Base-by-base conservation (phyloP, 2,329 filamentous ascomycete genomes). In the Cordyceps cateniannulata region DNA sequence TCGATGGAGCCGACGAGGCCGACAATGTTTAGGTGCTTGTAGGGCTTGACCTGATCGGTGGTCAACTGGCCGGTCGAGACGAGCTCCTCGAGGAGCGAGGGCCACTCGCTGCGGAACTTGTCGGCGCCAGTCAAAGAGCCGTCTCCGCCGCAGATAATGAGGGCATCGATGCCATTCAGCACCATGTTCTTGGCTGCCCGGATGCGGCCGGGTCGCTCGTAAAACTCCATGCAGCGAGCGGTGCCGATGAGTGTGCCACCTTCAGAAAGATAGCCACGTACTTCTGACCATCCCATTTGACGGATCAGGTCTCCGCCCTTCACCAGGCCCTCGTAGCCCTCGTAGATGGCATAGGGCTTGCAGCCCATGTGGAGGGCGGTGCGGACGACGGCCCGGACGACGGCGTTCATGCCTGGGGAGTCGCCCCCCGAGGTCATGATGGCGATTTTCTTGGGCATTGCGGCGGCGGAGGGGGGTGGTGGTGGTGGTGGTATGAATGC, bases 91-190 rank as follows among this genome's bases (percentile, higher is more conserved):
- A 99, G 75, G 65, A 99, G 81, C 48, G 89, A 86, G 3, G 93
- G 91, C 95, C 95, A 99, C 73, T 99, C 95, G 55, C 84, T 80
- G 64, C 95, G 86, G 78, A 99, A 98, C 70, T 86, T 88, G 79
- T 99, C 95, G 59, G 95, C 95, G 71, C 95, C 95, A 12, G 95
- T 99, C 70, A 99, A 83, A 66, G 91, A 96, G 64, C 95, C 95
- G 73, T 99, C 95, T 78, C 95, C 95, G 73, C 95, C 95, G 74
- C 93, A 98, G 72, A 99, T 96, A 69, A 99, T 89, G 68, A 99
- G 81, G 59, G 95, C 95, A 72, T 99, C 92, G 66, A 99, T 98
- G 71, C 95, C 95, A 67, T 91, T 86, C 63, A 91, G 75, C 47
- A 99, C 85, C 86, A 99, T 88, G 79, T 99, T 97, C 81, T 93